These are phyloP conservation scores for Thelephora ganbajun DNA, from an alignment of 768 basidiomycete genomes.

Conservation along the genomic window DNA sequence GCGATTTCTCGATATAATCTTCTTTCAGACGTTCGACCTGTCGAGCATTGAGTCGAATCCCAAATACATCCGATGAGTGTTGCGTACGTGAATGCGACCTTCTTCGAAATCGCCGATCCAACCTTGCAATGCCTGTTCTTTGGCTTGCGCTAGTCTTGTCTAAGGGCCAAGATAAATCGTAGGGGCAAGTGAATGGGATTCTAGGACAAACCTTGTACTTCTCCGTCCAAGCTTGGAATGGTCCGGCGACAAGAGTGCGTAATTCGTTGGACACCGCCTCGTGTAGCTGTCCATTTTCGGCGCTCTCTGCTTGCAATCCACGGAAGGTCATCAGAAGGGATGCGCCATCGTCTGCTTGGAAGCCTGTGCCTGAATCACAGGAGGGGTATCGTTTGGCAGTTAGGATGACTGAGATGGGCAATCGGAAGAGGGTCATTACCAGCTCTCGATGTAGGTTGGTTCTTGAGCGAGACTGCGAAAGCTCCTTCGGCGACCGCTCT, in stretches of 20 bases:
- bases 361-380: conserved; percentile 38
- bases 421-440: too few species aligned
- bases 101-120: conserved; percentile 64
- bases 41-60: background rate
- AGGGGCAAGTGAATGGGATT: background rate
- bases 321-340: conserved; percentile 69
- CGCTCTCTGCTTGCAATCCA: conserved; percentile 64
- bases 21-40: conserved; percentile 56
- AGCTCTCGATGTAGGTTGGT: conserved; percentile 37
- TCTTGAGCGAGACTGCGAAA: conserved; percentile 44
- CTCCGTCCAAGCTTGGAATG: conserved; percentile 70
- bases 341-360: conserved; percentile 72
- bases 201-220: conserved; percentile 43
- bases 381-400: background rate
- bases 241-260: conserved; percentile 58
- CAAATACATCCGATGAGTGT: background rate
- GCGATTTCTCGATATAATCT: conserved; percentile 62
- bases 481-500: conserved; percentile 58
- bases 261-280: conserved; percentile 61
- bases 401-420: background rate
- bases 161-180: too few species aligned
- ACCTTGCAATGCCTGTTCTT: conserved; percentile 42
- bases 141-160: conserved; percentile 15
- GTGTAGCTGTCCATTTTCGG: conserved; percentile 63
- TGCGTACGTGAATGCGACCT: conserved; percentile 43